These are phyloP conservation scores for Agrocybe pediades DNA, from an alignment of 768 basidiomycete species.

Conservation along the genomic window DNA sequence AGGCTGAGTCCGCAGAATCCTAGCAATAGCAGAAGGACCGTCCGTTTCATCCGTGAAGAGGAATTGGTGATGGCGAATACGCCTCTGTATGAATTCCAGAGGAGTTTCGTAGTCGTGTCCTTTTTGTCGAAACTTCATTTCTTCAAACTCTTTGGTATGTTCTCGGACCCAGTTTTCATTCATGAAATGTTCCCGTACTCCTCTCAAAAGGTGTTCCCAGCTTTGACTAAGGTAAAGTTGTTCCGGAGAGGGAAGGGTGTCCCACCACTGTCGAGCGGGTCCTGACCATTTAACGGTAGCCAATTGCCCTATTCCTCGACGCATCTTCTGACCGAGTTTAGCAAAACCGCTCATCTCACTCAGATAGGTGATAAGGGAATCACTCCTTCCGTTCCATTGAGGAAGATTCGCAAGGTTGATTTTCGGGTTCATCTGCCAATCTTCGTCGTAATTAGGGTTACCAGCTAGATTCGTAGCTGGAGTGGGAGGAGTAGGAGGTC, in stretches of 20 bases:
- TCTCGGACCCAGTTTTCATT: too few species aligned
- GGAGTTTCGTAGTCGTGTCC: neutral
- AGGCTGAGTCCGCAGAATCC: conserved; percentile 8
- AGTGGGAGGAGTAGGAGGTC: too few species aligned
- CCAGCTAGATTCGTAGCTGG: neutral
- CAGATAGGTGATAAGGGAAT: neutral
- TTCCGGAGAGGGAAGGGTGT: neutral
- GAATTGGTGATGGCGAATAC: conserved; percentile 3
- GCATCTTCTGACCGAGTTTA: neutral
- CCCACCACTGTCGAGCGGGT: neutral
- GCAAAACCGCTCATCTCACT: neutral
- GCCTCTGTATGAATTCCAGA: conserved; percentile 2
- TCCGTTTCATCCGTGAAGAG: neutral
- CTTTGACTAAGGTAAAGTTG: too few species aligned
- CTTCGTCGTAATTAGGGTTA: neutral
- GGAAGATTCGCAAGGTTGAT: conserved; percentile 1
- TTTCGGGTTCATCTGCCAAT: conserved; percentile 13
- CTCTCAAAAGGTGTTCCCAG: too few species aligned
- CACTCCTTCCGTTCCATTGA: conserved; percentile 1
- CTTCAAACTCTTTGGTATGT: too few species aligned
- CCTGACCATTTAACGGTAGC: neutral
- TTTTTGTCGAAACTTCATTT: conserved; percentile 5
- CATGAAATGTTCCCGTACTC: too few species aligned
- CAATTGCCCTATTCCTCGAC: neutral
- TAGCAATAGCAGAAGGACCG: neutral